Conservation (phyloP, 305 asterid species). For the Petunia hybrid region DNA sequence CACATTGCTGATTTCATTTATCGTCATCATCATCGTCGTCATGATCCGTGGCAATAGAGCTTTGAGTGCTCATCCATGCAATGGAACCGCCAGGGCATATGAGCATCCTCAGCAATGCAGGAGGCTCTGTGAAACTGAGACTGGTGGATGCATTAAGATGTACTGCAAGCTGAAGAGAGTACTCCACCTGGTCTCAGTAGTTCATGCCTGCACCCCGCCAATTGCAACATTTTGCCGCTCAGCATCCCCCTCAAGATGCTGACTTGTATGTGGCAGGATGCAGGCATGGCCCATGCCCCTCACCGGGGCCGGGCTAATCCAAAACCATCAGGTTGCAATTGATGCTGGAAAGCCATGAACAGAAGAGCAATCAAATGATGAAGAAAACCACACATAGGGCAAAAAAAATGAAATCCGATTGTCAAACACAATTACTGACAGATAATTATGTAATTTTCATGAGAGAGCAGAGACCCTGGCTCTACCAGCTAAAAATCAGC, state of each 20-base stretch:
- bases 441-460: background rate
- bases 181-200: conserved; percentile 64
- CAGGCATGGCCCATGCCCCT: conserved; percentile 99
- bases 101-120: conserved; percentile 52
- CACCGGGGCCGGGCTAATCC: conserved; percentile 99
- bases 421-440: background rate
- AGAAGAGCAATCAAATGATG: conserved; percentile 31
- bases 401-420: background rate
- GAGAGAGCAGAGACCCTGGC: background rate
- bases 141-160: conserved; percentile 43
- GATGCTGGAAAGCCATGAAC: conserved; percentile 63
- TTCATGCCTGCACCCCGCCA: conserved; percentile 94
- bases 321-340: conserved; percentile 79
- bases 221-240: conserved; percentile 55
- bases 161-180: conserved; percentile 37
- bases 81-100: conserved; percentile 48
- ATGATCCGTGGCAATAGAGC: conserved; percentile 33
- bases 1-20: conserved; percentile 44
- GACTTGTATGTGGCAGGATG: conserved; percentile 58
- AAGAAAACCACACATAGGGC: background rate
- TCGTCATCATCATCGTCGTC: conserved; percentile 51
- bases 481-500: background rate
- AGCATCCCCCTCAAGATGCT: conserved; percentile 52
- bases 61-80: conserved; percentile 51
- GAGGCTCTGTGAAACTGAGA: conserved; percentile 62